phyloP scores from a whole-genome alignment of 768 basidiomycete genomes.

The Serendipita indica region DNA sequence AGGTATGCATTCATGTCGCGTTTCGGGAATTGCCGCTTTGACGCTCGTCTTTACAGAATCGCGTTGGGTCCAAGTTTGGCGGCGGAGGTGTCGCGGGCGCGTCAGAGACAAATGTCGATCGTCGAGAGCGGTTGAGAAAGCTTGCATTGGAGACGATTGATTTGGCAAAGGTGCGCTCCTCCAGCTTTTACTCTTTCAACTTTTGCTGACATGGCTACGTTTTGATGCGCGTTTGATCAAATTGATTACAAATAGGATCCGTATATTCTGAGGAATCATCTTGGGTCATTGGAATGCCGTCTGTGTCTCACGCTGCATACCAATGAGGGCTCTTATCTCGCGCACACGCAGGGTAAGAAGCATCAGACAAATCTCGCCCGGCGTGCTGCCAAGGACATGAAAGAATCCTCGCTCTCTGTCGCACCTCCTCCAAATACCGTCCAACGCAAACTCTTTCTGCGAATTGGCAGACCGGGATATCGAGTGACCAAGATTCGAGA shows the following conservation, averaged over 20 bases:
- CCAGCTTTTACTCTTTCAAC: background rate
- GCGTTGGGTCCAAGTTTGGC: conserved; percentile 90
- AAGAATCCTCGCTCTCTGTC: conserved; percentile 83
- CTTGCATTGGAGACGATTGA: conserved; percentile 96
- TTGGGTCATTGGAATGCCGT: conserved; percentile 96
- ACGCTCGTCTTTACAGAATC: conserved; percentile 43
- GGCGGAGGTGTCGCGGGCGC: conserved; percentile 93
- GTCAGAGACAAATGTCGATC: conserved; percentile 88
- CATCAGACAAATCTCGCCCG: conserved; percentile 97
- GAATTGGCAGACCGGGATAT: conserved; percentile 92
- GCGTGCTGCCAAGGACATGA: conserved; percentile 92
- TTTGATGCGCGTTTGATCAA: background rate
- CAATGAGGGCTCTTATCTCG: conserved; percentile 98
- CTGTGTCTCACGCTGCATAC: conserved; percentile 95
- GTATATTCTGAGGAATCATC: conserved; percentile 95
- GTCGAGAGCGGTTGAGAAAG: conserved; percentile 86
- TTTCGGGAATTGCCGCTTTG: background rate
- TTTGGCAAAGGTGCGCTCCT: conserved; percentile 65
- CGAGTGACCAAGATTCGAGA: conserved; percentile 95
- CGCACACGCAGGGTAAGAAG: conserved; percentile 98
- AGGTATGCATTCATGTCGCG: background rate
- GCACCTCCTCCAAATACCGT: conserved; percentile 61
- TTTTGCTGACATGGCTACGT: background rate
- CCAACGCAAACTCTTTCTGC: conserved; percentile 87
- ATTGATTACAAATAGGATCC: conserved; percentile 49